Evolutionary conservation across 2,329 filamentous ascomycete species (phyloP).

Genomic region (Fusarium protoensiforme): DNA sequence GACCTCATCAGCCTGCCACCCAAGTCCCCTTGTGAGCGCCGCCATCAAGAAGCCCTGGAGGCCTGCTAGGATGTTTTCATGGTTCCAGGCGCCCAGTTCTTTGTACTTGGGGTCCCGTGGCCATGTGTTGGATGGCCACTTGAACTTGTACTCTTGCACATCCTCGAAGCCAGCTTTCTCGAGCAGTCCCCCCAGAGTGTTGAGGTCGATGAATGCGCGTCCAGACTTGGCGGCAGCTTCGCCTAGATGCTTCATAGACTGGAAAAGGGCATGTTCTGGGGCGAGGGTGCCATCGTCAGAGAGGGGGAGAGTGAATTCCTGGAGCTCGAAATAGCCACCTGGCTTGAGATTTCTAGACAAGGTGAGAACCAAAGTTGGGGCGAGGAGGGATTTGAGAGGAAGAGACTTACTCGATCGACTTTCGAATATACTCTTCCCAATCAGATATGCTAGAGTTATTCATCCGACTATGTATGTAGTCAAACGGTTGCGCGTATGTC

Average conservation of each 20-base stretch:
- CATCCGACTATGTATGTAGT: constrained; percentile 18
- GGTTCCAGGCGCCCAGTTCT: constrained; percentile 7
- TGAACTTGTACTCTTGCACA: constrained; percentile 1
- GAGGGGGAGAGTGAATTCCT: constrained; percentile 3
- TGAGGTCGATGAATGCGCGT: constrained; percentile 9
- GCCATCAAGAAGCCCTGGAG: constrained; percentile 12
- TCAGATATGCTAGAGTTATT: constrained; percentile 5
- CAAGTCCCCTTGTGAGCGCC: constrained; percentile 1
- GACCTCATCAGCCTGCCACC: constrained; percentile 6
- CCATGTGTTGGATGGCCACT: constrained; percentile 16
- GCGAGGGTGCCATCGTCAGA: constrained; percentile 9
- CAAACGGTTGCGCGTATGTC: constrained; percentile 1
- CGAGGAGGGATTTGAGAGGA: neutral
- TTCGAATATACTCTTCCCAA: constrained; percentile 2
- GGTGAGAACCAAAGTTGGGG: neutral
- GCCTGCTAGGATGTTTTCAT: constrained; percentile 3
- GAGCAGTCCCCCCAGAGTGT: neutral
- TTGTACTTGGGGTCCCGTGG: constrained; percentile 6
- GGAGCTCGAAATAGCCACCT: constrained; percentile 14
- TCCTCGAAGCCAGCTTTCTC: constrained; percentile 4
- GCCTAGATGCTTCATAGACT: neutral
- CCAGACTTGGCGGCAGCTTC: constrained; percentile 3
- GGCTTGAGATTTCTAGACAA: neutral
- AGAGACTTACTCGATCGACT: neutral
- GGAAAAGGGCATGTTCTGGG: neutral